phyloP scores from a whole-genome alignment of 169 alveolate species.

The Plasmodium billcollinsi region DNA sequence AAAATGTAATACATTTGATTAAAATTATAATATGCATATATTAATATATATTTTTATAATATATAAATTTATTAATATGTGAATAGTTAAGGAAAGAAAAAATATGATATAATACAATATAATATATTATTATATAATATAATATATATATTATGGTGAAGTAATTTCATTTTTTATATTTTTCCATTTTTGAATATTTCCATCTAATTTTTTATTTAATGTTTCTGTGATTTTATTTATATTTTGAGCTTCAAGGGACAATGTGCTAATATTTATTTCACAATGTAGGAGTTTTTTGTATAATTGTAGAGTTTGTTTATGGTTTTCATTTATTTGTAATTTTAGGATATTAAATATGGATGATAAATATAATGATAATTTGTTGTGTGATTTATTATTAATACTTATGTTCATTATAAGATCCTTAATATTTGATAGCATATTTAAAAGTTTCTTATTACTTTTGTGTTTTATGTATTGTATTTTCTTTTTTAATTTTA shows the following conservation, averaged over 20 bases:
- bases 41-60: too few relatives aligned
- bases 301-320: conserved; percentile 7
- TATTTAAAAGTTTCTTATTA: not conserved
- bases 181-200: not conserved
- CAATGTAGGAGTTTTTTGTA: conserved; percentile 29
- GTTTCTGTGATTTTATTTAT: conserved; percentile 5
- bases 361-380: too few relatives aligned
- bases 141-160: not conserved
- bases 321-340: conserved; percentile 15
- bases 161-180: not conserved
- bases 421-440: not conserved
- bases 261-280: conserved; percentile 17
- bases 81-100: too few relatives aligned
- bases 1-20: too few relatives aligned
- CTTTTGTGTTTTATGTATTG: conserved; percentile 30
- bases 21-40: too few relatives aligned
- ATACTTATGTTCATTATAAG: not conserved
- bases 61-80: too few relatives aligned
- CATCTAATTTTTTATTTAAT: conserved; percentile 11
- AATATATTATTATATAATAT: too few relatives aligned
- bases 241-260: conserved; percentile 28
- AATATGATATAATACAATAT: too few relatives aligned
- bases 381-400: too few relatives aligned
- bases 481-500: conserved; percentile 50
- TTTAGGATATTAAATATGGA: too few relatives aligned